Evolutionary conservation across 768 basidiomycete genomes (phyloP).

Genomic region (Suillus tomentosus): DNA sequence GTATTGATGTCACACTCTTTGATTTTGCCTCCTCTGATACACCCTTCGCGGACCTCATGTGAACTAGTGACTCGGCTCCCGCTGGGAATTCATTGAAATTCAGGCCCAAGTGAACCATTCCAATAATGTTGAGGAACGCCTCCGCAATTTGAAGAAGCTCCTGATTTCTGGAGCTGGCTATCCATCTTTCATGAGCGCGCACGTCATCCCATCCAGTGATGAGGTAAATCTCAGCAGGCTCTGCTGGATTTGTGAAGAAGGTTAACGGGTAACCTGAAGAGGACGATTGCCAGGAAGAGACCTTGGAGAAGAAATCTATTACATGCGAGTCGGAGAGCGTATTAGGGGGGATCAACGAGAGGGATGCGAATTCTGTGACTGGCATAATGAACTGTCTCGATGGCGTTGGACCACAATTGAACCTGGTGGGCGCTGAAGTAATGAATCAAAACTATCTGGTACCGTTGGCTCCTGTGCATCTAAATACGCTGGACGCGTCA

Average conservation of each 20-base stretch:
- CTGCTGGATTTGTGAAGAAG: conserved; percentile 34
- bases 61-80: conserved; percentile 7
- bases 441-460: background rate
- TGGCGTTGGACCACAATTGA: background rate
- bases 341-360: conserved; percentile 36
- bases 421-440: background rate
- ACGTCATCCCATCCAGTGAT: conserved; percentile 48
- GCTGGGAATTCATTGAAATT: conserved; percentile 37
- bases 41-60: conserved; percentile 16
- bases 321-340: conserved; percentile 32
- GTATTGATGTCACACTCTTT: background rate
- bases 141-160: conserved; percentile 34
- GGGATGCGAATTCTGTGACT: conserved; percentile 45
- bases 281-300: conserved; percentile 39
- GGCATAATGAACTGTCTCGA: conserved; percentile 32
- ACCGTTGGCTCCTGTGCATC: background rate
- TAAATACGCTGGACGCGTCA: conserved; percentile 14
- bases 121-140: conserved; percentile 33
- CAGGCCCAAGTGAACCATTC: conserved; percentile 42
- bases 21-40: background rate
- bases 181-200: conserved; percentile 44
- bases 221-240: conserved; percentile 35
- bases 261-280: conserved; percentile 44
- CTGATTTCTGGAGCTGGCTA: conserved; percentile 42
- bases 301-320: conserved; percentile 31